These are phyloP conservation scores for Trebouxia sp. DNA, from an alignment of 139 green algal species.

Conservation along the genomic window DNA sequence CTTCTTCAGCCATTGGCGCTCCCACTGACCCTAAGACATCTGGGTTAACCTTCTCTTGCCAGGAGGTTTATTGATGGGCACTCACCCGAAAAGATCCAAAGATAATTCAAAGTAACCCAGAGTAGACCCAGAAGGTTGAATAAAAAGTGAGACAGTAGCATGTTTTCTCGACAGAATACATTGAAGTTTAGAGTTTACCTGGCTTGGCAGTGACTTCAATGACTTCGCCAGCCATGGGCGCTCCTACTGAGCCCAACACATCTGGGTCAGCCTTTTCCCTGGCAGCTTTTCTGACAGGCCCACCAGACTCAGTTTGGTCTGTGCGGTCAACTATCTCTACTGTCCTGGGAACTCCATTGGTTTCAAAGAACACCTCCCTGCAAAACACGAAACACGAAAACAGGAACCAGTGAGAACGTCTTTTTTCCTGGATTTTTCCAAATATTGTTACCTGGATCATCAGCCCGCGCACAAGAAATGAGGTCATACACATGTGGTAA, in stretches of 20 bases:
- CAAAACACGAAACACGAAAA: not conserved
- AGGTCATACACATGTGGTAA: too few relatives aligned
- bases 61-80: too few relatives aligned
- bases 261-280: conserved; percentile 59
- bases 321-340: conserved; percentile 77
- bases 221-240: conserved; percentile 91
- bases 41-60: too few relatives aligned
- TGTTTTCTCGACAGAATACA: not conserved
- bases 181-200: conserved; percentile 9
- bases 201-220: conserved; percentile 72
- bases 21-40: too few relatives aligned
- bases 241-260: conserved; percentile 68
- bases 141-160: not conserved
- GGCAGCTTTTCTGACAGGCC: conserved; percentile 10
- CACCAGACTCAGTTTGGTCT: conserved; percentile 36
- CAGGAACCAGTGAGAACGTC: not conserved
- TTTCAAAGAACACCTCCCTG: conserved; percentile 93
- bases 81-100: not conserved
- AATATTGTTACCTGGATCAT: not conserved
- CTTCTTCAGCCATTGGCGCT: too few relatives aligned
- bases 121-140: not conserved
- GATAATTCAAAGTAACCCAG: not conserved
- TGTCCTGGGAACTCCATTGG: conserved; percentile 87
- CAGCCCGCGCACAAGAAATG: too few relatives aligned
- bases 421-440: not conserved